Base-by-base conservation (phyloP, 345 rosid genomes). In the Garcia nutans region DNA sequence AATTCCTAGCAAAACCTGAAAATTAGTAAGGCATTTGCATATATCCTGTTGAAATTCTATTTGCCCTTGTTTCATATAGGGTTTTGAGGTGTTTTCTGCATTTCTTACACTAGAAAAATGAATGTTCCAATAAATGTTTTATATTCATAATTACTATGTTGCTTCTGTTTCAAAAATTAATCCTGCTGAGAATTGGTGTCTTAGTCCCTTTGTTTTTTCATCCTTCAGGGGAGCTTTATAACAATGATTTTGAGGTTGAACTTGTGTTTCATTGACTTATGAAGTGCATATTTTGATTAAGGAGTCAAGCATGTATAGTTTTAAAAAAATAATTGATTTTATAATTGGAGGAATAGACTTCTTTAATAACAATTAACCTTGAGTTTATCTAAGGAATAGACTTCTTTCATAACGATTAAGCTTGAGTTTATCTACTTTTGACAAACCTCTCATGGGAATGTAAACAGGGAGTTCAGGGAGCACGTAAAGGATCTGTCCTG, bases 401-500 rank as follows among this genome's bases (percentile, higher is more conserved):
- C 61, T 61, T 28, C 28, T 70, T 31, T 52, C 10, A 17, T 5
- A 22, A 20, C 44, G 12, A 8, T 50, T 62, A 70, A 10, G 55
- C 44, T 23, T 17, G 55, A 42, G 76, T 55, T 77, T n/a, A 11
- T 55, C 71, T 58, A 72, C 54, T n/a, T 47, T 60, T 10, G 60
- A 33, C 11, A 57, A 11, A 50, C 41, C 62, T 31, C 61, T 49
- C 12, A 61, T 22, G 55, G 20, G 24, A 11, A 10, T 58, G 44
- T 78, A 68, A 72, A 80, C 89, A 96, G 99, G 78, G 87, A 90
- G 81, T 90, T 87, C 68, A 83, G 97, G 66, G 99, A 96, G 74
- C 97, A 93, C 50, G 97, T 96, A 79, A 96, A 96, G 90, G 99
- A 96, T 86, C 91, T 96, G 54, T 84, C 94, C 26, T 85, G 92